These are phyloP conservation scores for Chaetoceros muelleri DNA, from an alignment of 108 stramenopile genomes.

Conservation along the genomic window DNA sequence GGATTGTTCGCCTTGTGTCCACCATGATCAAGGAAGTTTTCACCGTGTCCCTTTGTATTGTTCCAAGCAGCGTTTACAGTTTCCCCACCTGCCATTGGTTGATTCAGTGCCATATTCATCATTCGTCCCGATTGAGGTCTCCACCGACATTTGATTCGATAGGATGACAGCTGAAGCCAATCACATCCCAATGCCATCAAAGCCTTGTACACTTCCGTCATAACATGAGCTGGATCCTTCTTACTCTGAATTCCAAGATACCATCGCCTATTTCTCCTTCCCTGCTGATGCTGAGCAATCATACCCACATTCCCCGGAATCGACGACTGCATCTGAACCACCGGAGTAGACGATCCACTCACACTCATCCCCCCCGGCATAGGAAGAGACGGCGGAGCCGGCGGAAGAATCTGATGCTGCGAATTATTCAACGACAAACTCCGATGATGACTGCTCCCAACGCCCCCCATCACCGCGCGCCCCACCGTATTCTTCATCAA, in stretches of 20 bases:
- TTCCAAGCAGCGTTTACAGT: constrained; percentile 51
- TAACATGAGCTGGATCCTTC: constrained; percentile 98
- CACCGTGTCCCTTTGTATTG: constrained; percentile 9
- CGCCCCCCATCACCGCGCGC: too few relatives aligned
- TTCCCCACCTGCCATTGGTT: constrained; percentile 50
- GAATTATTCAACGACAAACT: background rate
- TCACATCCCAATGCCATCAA: constrained; percentile 89
- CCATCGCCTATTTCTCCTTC: constrained; percentile 86
- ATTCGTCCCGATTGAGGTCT: constrained; percentile 47
- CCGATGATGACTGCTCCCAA: constrained; percentile 5
- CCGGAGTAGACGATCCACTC: constrained; percentile 43
- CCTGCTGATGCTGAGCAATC: constrained; percentile 87
- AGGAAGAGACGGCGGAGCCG: constrained; percentile 27
- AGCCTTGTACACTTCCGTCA: constrained; percentile 99
- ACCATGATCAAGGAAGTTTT: constrained; percentile 15
- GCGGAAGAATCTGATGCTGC: constrained; percentile 1
- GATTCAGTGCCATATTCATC: background rate
- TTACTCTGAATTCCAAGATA: constrained; percentile 98
- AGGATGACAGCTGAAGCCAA: constrained; percentile 88
- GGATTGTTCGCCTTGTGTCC: background rate
- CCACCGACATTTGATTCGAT: constrained; percentile 95
- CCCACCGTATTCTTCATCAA: constrained; percentile 65
- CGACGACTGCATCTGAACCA: constrained; percentile 80
- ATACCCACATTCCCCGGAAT: constrained; percentile 88
- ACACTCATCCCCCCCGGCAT: constrained; percentile 35